Evolutionary conservation across 805 yeast species (phyloP), one percentile per base, ranked within the genome.

Genomic region (Nakazawaea siamensis): DNA sequence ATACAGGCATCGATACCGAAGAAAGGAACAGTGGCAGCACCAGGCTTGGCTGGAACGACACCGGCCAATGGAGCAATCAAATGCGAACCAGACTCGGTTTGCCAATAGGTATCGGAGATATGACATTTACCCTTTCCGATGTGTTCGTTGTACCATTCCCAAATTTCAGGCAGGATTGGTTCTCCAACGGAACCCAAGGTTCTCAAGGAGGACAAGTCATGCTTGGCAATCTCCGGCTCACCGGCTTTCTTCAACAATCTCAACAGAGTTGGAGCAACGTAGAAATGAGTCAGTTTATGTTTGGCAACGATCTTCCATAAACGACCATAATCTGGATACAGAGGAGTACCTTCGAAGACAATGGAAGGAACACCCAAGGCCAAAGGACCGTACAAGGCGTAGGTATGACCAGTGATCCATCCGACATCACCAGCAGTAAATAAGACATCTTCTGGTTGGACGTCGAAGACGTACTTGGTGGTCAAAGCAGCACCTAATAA

Each of bases 361-460:
- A 92, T 82, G 8, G 96, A 78, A 31, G 97, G 80, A 35, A 88
- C 84, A 60, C 97, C 98, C 23, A 78, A 59, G 31, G 77, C 63
- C 47, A 92, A 73, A 27, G 98, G 98, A 41, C 97, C 97, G 54
- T 92, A 92, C 31, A 90, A 73, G 29, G 86, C 95, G 55, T 90
- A 92, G 8, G 97, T 83, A 61, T 92, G 98, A 48, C 97, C 97
- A 13, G 98, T 92, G 57, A 92, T 92, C 97, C 98, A 92, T 55
- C 98, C 97, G 38, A 92, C 86, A 57, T 92, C 97, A 54, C 97
- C 97, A 26, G 97, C 97, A 27, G 97, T 90, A 68, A 92, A 90
- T 42, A 90, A 62, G 29, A 82, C 70, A 59, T 92, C 97, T 43
- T 80, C 82, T 40, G 77, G 77, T 54, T 86, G 95, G 32, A 92